Conservation (phyloP, 257 asterid genomes). For the Plantago major region DNA sequence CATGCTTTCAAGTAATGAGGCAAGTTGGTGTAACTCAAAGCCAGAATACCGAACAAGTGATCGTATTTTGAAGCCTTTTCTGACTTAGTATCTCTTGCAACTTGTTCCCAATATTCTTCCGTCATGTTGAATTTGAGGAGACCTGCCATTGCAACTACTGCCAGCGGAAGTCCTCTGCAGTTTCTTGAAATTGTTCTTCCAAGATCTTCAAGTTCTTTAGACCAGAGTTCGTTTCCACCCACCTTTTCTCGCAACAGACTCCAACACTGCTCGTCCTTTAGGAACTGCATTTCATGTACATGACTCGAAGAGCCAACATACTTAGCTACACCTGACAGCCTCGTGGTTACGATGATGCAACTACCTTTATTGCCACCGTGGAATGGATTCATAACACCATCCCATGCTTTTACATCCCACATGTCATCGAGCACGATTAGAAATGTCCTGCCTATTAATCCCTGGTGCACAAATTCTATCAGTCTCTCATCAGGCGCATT, state of each 20-base stretch:
- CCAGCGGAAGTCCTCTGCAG: no score
- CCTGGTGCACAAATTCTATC: background rate
- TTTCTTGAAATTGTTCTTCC: no score
- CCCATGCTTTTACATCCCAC: background rate
- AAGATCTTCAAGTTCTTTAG: background rate
- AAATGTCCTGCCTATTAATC: background rate
- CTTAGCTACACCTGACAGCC: background rate
- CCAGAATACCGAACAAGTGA: background rate
- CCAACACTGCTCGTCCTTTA: background rate
- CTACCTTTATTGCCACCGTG: background rate
- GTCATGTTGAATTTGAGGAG: background rate
- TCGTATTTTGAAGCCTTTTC: background rate
- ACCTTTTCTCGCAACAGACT: background rate
- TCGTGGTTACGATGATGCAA: background rate
- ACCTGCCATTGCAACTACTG: no score
- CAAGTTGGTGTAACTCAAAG: background rate
- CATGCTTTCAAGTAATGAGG: background rate
- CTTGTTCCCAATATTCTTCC: background rate
- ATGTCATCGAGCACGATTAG: conserved; percentile 1
- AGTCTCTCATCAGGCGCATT: background rate
- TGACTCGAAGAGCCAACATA: background rate
- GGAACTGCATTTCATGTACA: background rate
- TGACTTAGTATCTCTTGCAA: background rate
- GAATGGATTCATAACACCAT: background rate
- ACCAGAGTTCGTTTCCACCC: background rate